A percentile compares a stretch with the other conserved stretches of the same genome.
Conservation (phyloP, 169 alveolate genomes). For the Cryptosporidium felis region DNA sequence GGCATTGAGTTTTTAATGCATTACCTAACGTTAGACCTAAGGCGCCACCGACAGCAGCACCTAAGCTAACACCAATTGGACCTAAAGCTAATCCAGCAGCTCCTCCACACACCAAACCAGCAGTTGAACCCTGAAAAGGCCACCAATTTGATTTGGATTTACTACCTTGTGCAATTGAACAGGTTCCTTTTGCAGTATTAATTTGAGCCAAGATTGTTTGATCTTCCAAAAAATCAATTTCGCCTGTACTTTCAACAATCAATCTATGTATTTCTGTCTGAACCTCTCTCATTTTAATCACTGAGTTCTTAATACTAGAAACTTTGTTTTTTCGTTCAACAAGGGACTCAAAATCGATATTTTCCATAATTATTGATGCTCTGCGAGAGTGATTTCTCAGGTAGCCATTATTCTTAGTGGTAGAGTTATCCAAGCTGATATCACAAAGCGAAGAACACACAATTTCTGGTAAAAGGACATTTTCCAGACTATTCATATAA, state of each 20-base stretch:
- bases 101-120: conserved; percentile 61
- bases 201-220: conserved; percentile 39
- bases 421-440: background rate
- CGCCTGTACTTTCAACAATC: conserved; percentile 63
- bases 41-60: conserved; percentile 71
- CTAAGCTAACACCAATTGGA: conserved; percentile 55
- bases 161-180: conserved; percentile 58
- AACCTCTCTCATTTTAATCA: conserved; percentile 21
- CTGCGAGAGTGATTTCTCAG: background rate
- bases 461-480: conserved; percentile 25
- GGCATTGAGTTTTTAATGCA: background rate
- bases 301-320: conserved; percentile 1
- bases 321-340: conserved; percentile 10
- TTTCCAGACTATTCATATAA: background rate
- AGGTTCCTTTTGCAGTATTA: conserved; percentile 54
- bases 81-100: conserved; percentile 65
- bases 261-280: conserved; percentile 43
- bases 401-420: background rate
- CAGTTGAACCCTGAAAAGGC: conserved; percentile 73
- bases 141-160: conserved; percentile 62
- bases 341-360: conserved; percentile 47
- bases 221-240: conserved; percentile 57
- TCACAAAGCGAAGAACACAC: conserved; percentile 6
- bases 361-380: conserved; percentile 44
- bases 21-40: conserved; percentile 54